Evolutionary conservation across 495 filamentous ascomycete species (phyloP).

Genomic region (Eremomyces bilateralis): DNA sequence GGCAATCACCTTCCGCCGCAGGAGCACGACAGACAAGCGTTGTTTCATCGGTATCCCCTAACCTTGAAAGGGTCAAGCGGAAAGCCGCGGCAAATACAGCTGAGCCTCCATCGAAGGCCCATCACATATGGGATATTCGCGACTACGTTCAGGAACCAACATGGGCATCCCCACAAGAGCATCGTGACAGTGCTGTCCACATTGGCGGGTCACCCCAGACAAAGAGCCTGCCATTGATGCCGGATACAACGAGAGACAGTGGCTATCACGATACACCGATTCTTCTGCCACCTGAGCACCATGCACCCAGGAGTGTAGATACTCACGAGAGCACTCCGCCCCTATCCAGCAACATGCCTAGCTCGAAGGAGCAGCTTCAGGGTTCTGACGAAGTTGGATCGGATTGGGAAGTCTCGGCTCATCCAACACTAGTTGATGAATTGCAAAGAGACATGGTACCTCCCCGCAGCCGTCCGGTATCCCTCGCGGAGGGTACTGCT

Average conservation of each 20-base stretch:
- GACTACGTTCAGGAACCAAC: conserved; percentile 5
- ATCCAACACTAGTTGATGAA: not conserved
- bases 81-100: not conserved
- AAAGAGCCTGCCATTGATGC: conserved; percentile 6
- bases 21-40: too few relatives aligned
- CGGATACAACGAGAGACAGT: conserved; percentile 19
- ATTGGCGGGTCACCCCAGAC: conserved; percentile 27
- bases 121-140: not conserved
- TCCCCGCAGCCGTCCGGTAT: conserved; percentile 4
- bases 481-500: conserved; percentile 4
- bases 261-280: conserved; percentile 21
- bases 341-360: not conserved
- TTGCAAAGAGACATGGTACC: not conserved
- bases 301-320: not conserved
- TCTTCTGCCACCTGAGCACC: conserved; percentile 2
- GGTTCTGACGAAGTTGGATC: conserved; percentile 8
- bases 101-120: not conserved
- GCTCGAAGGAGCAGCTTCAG: conserved; percentile 10
- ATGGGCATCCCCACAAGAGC: conserved; percentile 15
- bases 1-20: too few relatives aligned
- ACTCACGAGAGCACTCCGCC: conserved; percentile 6
- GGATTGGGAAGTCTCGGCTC: conserved; percentile 8
- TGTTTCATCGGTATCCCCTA: too few relatives aligned
- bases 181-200: conserved; percentile 29
- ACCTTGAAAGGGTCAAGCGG: too few relatives aligned